phyloP scores from a whole-genome alignment of 2,329 filamentous ascomycete genomes.

The Alternaria ventricosa region DNA sequence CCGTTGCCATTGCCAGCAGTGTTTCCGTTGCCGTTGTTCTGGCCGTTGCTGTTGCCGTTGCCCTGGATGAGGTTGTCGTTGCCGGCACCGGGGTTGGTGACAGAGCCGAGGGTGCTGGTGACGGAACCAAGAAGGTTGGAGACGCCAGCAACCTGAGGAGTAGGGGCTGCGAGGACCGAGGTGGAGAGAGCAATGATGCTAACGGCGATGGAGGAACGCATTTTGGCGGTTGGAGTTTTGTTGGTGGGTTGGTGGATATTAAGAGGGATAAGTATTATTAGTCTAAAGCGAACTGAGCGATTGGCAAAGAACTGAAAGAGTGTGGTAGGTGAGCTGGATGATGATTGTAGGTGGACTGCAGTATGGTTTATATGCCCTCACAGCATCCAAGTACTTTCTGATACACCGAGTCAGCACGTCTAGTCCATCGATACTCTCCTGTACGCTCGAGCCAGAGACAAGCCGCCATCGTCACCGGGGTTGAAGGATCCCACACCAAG shows the following conservation, averaged over 20 bases:
- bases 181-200: constrained; percentile 22
- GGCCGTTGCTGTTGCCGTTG: constrained; percentile 19
- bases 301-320: not conserved
- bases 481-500: not conserved
- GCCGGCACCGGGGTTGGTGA: constrained; percentile 14
- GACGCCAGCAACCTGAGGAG: constrained; percentile 11
- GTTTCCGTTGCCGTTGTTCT: constrained; percentile 10
- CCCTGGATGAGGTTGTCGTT: constrained; percentile 4
- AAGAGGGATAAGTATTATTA: not conserved
- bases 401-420: constrained; percentile 2
- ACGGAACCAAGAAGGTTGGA: not conserved
- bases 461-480: not conserved
- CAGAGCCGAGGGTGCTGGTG: constrained; percentile 13
- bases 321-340: constrained; percentile 8
- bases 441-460: not conserved
- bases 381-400: not conserved
- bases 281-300: not conserved
- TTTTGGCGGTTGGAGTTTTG: constrained; percentile 4
- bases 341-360: not conserved
- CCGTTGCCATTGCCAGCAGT: constrained; percentile 13
- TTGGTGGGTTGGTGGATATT: not conserved
- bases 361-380: constrained; percentile 4
- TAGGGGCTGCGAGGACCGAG: constrained; percentile 24
- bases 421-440: constrained; percentile 2
- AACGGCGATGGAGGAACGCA: constrained; percentile 20